Conservation (phyloP, 176 grass and related monocot genomes). For the Oryza longistaminata region DNA sequence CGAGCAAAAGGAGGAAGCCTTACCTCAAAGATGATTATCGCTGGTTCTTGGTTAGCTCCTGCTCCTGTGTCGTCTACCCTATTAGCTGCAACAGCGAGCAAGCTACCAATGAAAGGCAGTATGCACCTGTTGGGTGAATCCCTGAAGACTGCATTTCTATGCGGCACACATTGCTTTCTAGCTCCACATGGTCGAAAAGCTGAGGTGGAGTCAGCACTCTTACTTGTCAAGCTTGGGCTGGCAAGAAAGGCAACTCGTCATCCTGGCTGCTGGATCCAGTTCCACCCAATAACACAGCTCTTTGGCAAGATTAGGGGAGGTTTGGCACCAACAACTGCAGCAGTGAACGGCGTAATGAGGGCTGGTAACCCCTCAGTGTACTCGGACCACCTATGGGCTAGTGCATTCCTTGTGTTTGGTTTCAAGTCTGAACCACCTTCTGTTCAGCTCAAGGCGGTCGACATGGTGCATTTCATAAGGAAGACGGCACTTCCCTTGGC, state of each 20-base stretch:
- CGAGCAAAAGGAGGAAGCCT: constrained; percentile 70
- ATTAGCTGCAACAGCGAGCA: constrained; percentile 74
- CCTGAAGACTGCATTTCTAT: constrained; percentile 73
- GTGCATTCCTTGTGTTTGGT: constrained; percentile 88
- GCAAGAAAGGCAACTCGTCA: constrained; percentile 75
- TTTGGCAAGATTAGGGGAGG: constrained; percentile 87
- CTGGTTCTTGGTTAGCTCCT: constrained; percentile 88
- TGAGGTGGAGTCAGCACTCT: constrained; percentile 81
- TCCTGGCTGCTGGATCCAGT: constrained; percentile 90
- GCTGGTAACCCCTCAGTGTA: constrained; percentile 62
- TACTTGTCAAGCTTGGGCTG: constrained; percentile 90
- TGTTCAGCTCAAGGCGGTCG: constrained; percentile 72
- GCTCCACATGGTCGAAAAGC: constrained; percentile 68
- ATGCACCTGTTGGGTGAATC: constrained; percentile 78
- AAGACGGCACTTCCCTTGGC: constrained; percentile 87
- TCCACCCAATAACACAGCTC: constrained; percentile 79
- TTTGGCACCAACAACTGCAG: constrained; percentile 51
- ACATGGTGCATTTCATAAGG: constrained; percentile 91
- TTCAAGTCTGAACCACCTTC: constrained; percentile 89
- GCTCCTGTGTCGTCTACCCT: constrained; percentile 72
- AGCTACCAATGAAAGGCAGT: constrained; percentile 67
- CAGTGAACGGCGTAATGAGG: constrained; percentile 78
- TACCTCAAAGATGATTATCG: constrained; percentile 79
- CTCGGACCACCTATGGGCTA: constrained; percentile 94
- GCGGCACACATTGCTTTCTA: constrained; percentile 79